Base-by-base conservation (phyloP, 148 eudicot genomes). In the Tetragonia tetragonoides region DNA sequence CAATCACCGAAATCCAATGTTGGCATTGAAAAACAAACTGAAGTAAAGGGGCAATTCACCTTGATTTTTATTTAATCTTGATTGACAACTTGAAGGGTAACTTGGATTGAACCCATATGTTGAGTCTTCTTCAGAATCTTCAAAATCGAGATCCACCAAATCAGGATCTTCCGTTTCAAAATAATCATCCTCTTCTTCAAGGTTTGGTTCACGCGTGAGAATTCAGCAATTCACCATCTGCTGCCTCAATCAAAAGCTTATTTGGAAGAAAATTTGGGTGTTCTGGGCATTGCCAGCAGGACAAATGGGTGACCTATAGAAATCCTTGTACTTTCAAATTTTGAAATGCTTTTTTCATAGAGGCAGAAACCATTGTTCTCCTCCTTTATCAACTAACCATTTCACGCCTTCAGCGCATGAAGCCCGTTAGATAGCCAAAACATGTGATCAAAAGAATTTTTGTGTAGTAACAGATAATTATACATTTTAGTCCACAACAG, bases 91-190 rank as follows among this genome's bases (percentile, higher is more conserved):
- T 66, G 53, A 28, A 28, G 0, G 80, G 37, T 2, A 81, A 60
- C 3, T 77, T 77, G 49, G 74, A 73, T 68, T 73, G 76, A 79
- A 83, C 60, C 56, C 83, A 61, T 83, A 91, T 9, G 73, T 74
- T 20, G 96, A 89, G 39, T 87, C 96, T 10, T 88, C 84, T 24
- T 81, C 83, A 0, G 91, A 88, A 79, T 88, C 91, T 75, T 88
- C 91, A 1, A 88, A 88, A 78, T 81, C 80, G 21, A 40, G 69
- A 5, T 75, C 76, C n/a, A 83, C 85, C 28, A 38, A 24, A 18
- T 75, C 80, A 2, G 80, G 83, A 60, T 85, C 86, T 20, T 76
- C 75, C 46, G 66, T 54, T 60, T 77, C 84, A 12, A n/a, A 20
- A 54, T 62, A 51, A 5, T 65, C 56, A 53, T 64, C 69, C 61